Percentiles rank a stretch among this genome's conserved stretches.
These are phyloP conservation scores for Ophiostoma fasciatum DNA, from an alignment of 2,329 filamentous ascomycete species.

Conservation along the genomic window DNA sequence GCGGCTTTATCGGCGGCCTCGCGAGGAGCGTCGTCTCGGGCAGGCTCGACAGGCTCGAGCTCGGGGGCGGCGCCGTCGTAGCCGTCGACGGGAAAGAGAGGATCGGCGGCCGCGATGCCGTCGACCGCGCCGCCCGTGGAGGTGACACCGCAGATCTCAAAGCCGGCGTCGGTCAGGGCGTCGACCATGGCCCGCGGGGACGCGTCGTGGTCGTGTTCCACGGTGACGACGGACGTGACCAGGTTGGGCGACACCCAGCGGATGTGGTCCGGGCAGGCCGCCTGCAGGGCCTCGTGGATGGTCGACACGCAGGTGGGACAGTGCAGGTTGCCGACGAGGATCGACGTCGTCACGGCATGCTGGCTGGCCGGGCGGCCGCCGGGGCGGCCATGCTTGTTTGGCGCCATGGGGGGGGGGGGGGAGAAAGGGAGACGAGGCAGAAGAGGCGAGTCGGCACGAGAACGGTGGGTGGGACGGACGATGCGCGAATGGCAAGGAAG, in stretches of 20 bases:
- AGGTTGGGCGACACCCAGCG: slow-evolving; percentile 54
- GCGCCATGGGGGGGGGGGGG: too few relatives aligned
- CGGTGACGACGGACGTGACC: slow-evolving; percentile 53
- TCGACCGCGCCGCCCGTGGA: too few relatives aligned
- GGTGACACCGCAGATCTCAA: slow-evolving; percentile 38
- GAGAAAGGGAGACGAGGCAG: too few relatives aligned
- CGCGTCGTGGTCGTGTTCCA: slow-evolving; percentile 36
- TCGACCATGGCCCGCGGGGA: slow-evolving; percentile 27
- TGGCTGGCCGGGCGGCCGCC: too few relatives aligned
- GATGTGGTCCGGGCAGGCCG: slow-evolving; percentile 27
- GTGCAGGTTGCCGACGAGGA: not conserved
- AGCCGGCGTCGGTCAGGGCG: slow-evolving; percentile 40
- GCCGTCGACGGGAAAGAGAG: too few relatives aligned
- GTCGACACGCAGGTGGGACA: slow-evolving; percentile 13
- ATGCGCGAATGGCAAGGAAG: not conserved
- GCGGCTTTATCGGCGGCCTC: not conserved
- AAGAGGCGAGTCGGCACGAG: not conserved
- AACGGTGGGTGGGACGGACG: not conserved
- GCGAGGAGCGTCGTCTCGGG: slow-evolving; percentile 7
- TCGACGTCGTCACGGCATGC: not conserved
- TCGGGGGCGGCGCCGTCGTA: not conserved
- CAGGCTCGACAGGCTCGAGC: slow-evolving; percentile 1
- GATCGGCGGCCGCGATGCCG: too few relatives aligned
- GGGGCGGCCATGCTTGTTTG: too few relatives aligned
- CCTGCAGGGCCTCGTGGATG: slow-evolving; percentile 20